These are phyloP conservation scores for Calamus simplicifolius DNA, from an alignment of 176 grass and related monocot species.

Conservation along the genomic window DNA sequence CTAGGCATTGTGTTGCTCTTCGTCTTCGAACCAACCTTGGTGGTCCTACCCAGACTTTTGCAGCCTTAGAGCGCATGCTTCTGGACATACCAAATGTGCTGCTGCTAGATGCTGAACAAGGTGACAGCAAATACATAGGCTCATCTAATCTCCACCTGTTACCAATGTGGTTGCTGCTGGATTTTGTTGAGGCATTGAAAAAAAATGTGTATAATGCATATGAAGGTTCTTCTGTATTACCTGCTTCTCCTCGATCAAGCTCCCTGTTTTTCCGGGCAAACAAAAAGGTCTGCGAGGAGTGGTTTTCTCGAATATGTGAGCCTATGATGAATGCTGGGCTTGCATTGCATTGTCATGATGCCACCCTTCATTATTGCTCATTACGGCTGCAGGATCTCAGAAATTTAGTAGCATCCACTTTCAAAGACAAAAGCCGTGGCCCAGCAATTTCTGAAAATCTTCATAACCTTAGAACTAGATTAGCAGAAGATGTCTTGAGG, in stretches of 20 bases:
- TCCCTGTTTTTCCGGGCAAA: constrained; percentile 91
- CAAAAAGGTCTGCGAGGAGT: constrained; percentile 94
- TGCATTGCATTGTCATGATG: constrained; percentile 72
- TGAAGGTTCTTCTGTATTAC: constrained; percentile 88
- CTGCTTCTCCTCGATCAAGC: constrained; percentile 57
- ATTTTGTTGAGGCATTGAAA: constrained; percentile 93
- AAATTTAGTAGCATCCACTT: constrained; percentile 51
- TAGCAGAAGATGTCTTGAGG: constrained; percentile 67
- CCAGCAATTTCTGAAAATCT: constrained; percentile 40
- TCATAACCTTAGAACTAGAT: constrained; percentile 49
- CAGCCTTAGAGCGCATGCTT: constrained; percentile 91
- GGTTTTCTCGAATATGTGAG: constrained; percentile 98
- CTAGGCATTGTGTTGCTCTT: constrained; percentile 79
- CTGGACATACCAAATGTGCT: constrained; percentile 79
- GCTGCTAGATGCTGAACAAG: constrained; percentile 56
- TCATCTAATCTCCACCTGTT: constrained; percentile 55
- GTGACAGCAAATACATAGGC: constrained; percentile 59
- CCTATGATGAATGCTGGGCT: constrained; percentile 94
- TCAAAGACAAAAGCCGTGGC: constrained; percentile 52
- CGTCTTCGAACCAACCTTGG: constrained; percentile 93
- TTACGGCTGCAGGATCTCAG: constrained; percentile 60
- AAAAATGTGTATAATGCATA: constrained; percentile 97
- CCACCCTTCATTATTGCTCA: constrained; percentile 67
- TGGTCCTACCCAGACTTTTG: constrained; percentile 94
- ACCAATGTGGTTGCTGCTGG: constrained; percentile 79